phyloP scores from a whole-genome alignment of 2,329 filamentous ascomycete genomes.

The Stagonosporopsis tanaceti region DNA sequence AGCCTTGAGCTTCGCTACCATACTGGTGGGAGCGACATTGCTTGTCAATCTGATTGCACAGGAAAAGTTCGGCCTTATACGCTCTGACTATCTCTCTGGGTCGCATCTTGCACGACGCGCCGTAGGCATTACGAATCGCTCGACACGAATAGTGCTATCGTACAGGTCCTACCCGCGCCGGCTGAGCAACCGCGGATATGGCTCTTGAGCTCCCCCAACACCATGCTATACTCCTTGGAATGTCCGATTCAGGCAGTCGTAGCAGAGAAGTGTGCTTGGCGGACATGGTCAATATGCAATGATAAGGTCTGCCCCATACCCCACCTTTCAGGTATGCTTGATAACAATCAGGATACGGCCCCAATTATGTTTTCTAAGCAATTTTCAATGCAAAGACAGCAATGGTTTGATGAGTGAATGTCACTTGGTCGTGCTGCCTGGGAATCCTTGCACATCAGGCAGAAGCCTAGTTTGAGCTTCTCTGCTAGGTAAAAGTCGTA shows the following conservation, averaged over 20 bases:
- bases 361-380: not conserved
- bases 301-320: constrained; percentile 5
- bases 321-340: not conserved
- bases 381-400: not conserved
- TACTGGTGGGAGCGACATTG: too few species aligned
- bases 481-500: not conserved
- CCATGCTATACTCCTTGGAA: not conserved
- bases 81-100: too few species aligned
- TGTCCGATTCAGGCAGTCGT: not conserved
- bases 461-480: too few species aligned
- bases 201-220: not conserved
- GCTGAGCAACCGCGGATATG: not conserved
- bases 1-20: too few species aligned
- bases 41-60: too few species aligned
- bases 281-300: constrained; percentile 6
- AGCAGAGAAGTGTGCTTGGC: constrained; percentile 5
- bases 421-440: too few species aligned
- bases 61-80: too few species aligned
- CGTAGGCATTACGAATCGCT: not conserved
- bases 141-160: not conserved
- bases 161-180: not conserved
- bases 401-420: not conserved
- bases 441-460: too few species aligned
- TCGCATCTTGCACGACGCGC: not conserved
- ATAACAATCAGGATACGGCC: not conserved